A percentile compares a stretch with the other conserved stretches of the same genome.
Conservation (phyloP, 176 grass and related monocot genomes). For the Typha latifolia region DNA sequence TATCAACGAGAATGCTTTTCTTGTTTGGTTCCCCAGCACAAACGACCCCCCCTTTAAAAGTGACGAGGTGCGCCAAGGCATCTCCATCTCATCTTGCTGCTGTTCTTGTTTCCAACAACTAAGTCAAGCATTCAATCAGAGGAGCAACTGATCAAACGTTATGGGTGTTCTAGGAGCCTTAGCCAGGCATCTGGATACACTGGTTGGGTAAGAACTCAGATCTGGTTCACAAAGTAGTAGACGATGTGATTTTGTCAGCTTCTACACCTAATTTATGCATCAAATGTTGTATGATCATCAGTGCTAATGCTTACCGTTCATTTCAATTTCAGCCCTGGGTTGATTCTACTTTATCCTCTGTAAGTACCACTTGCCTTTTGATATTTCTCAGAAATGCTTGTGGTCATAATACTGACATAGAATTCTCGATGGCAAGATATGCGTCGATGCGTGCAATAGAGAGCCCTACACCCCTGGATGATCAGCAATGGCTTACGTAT, state of each 20-base stretch:
- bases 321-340: slow-evolving; percentile 46
- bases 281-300: neutral
- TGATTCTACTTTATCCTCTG: slow-evolving; percentile 92
- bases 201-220: slow-evolving; percentile 60
- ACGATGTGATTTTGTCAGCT: neutral
- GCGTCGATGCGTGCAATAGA: slow-evolving; percentile 93
- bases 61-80: slow-evolving; percentile 31
- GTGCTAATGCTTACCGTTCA: neutral
- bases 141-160: slow-evolving; percentile 3
- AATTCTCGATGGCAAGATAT: slow-evolving; percentile 30
- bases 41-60: slow-evolving; percentile 11
- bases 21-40: slow-evolving; percentile 26
- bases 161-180: slow-evolving; percentile 75
- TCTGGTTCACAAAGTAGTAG: neutral
- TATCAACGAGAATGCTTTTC: slow-evolving; percentile 59
- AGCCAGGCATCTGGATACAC: slow-evolving; percentile 58
- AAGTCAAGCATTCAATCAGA: neutral
- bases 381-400: neutral
- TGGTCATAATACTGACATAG: neutral
- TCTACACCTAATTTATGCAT: neutral
- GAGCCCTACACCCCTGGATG: slow-evolving; percentile 73
- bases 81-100: slow-evolving; percentile 9
- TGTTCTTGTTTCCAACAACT: slow-evolving; percentile 7
- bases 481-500: slow-evolving; percentile 99
- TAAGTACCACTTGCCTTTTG: slow-evolving; percentile 31